Evolutionary conservation across 2,329 filamentous ascomycete genomes (phyloP).

Genomic region (Neopestalotiopsis sp.): DNA sequence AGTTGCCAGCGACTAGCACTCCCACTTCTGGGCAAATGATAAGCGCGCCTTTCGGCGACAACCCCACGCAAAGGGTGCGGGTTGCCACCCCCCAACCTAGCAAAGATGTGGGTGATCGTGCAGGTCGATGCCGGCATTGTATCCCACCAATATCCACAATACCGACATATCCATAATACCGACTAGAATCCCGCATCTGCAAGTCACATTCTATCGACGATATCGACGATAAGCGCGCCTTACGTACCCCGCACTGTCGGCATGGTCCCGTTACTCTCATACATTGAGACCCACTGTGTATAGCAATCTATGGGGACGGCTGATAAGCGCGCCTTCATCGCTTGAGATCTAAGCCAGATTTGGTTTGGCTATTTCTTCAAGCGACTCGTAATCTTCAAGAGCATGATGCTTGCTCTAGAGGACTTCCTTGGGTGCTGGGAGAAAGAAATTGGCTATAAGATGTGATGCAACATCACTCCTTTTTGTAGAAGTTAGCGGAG

Average conservation of each 20-base stretch:
- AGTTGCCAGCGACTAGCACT: neutral
- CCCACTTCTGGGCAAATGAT: neutral
- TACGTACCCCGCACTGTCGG: neutral
- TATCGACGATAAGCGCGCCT: slow-evolving; percentile 1
- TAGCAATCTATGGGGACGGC: neutral
- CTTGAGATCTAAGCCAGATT: neutral
- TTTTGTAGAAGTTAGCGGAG: neutral
- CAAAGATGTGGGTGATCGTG: neutral
- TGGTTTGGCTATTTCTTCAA: neutral
- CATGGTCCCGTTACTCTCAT: neutral
- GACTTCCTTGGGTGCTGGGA: neutral
- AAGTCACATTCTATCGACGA: neutral
- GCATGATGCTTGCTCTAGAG: neutral
- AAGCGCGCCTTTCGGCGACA: neutral
- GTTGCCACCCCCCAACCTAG: neutral
- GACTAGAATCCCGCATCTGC: neutral
- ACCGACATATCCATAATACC: neutral
- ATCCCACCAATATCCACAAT: no score
- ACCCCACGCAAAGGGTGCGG: neutral
- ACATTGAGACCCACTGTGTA: neutral
- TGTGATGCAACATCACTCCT: neutral
- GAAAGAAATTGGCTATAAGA: neutral
- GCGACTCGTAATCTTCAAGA: neutral
- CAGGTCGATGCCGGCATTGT: no score
- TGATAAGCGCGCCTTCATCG: neutral